A percentile compares a stretch with the other conserved stretches of the same genome.
Conservation (phyloP, 345 rosid genomes). For the Microthlaspi erraticum region DNA sequence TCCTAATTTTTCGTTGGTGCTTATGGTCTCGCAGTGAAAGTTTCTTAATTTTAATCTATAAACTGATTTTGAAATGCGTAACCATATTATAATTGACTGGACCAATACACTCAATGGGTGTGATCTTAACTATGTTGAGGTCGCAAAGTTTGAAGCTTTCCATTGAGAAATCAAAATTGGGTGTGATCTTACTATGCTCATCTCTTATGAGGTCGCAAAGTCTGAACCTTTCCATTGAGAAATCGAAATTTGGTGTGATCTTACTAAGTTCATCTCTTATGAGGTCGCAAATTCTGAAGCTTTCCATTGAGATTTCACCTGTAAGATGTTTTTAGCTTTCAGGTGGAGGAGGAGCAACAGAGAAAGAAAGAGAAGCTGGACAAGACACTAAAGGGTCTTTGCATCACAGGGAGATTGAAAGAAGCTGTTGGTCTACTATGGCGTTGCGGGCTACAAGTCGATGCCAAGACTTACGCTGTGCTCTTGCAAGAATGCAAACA, state of each 20-base stretch:
- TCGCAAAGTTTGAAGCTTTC: too few relatives aligned
- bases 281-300: conserved; percentile 17
- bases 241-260: too few relatives aligned
- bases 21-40: background rate
- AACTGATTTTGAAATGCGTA: too few relatives aligned
- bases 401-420: conserved; percentile 62
- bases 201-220: too few relatives aligned
- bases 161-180: too few relatives aligned
- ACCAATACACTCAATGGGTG: too few relatives aligned
- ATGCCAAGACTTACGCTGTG: conserved; percentile 53
- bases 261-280: background rate
- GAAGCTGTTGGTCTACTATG: conserved; percentile 72
- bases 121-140: too few relatives aligned
- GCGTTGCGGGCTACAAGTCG: conserved; percentile 46
- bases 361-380: conserved; percentile 50
- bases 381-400: conserved; percentile 63
- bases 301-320: conserved; percentile 7
- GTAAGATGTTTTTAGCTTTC: conserved; percentile 63
- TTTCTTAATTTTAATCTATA: too few relatives aligned
- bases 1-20: background rate
- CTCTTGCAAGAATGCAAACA: conserved; percentile 73
- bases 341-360: conserved; percentile 64
- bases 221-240: too few relatives aligned
- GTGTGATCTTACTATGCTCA: too few relatives aligned
- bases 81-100: too few relatives aligned